Base-by-base conservation (phyloP, 2,329 filamentous ascomycete species). In the Pseudogymnoascus sp. region DNA sequence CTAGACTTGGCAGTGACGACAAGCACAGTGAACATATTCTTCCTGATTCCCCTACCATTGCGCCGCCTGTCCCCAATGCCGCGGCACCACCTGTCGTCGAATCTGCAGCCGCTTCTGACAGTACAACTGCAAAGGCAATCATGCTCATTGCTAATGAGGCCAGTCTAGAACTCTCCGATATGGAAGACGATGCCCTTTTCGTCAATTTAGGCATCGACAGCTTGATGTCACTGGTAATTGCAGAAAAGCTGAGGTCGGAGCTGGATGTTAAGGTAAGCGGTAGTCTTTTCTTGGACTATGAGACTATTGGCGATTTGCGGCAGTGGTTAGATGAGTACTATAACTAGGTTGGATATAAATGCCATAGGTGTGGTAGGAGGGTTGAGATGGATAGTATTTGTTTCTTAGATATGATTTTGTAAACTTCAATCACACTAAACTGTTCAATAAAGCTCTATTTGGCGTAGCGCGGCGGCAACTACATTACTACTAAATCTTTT, bases 11-110 rank as follows among this genome's bases (percentile, higher is more conserved):
- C n/a, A 33, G n/a, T 21, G 48, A 55, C 85, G 27, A 84, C 86
- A 68, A 82, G 82, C 68, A 79, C 86, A 15, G 77, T 89, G 64
- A 86, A 87, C 76, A 80, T 85, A 66, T 81, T 89, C 72, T 76
- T 89, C 64, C 85, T 86, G 12, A 4, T 3, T 3, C 48, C 9
- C 12, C 41, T 0, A 4, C 9, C 7, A n/a, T 9, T 17, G 25
- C 58, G 5, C 12, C 36, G 13, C 48, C 17, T 58, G 35, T 58
- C 29, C 12, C 21, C 3, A 31, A 27, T n/a, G 29, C 15, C 4
- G 9, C 17, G 21, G 27, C 21, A 12, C 21, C 27, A 36, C 10
- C 72, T 31, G 75, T 61, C 75, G 8, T 17, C 10, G 25, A 36
- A 17, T 59, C 33, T 60, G 73, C 38, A 66, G 75, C 63, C 74